Evolutionary conservation across 805 yeast genomes (phyloP).

Genomic region (Pichia gijzeniarum): DNA sequence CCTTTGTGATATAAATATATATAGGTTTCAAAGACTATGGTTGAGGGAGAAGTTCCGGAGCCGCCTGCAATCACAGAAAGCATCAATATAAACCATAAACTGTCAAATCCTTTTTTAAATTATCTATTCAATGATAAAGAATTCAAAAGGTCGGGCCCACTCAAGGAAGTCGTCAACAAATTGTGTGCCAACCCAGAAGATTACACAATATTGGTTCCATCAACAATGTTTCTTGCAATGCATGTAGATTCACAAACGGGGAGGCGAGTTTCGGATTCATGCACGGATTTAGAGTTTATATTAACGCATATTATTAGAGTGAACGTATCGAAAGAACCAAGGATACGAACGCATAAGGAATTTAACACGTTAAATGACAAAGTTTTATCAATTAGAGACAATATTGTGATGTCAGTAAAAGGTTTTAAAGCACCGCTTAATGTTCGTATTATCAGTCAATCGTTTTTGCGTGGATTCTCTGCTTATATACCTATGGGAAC

Average conservation of each 20-base stretch:
- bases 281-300: slow-evolving; percentile 54
- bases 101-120: slow-evolving; percentile 59
- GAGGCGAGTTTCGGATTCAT: slow-evolving; percentile 41
- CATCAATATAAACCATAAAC: too few relatives aligned
- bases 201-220: slow-evolving; percentile 62
- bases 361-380: slow-evolving; percentile 49
- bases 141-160: slow-evolving; percentile 38
- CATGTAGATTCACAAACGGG: slow-evolving; percentile 35
- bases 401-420: slow-evolving; percentile 46
- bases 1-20: too few relatives aligned
- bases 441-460: slow-evolving; percentile 38
- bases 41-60: background rate
- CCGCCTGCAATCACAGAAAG: background rate
- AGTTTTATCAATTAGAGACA: slow-evolving; percentile 50
- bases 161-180: slow-evolving; percentile 38
- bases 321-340: slow-evolving; percentile 14
- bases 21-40: background rate
- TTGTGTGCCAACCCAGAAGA: slow-evolving; percentile 40
- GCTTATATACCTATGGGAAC: slow-evolving; percentile 54
- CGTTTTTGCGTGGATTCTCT: slow-evolving; percentile 48
- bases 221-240: slow-evolving; percentile 39
- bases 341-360: slow-evolving; percentile 13
- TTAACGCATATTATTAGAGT: slow-evolving; percentile 53
- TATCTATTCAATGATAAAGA: slow-evolving; percentile 60
- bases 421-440: slow-evolving; percentile 47